Percentiles rank a stretch among this genome's conserved stretches.
These are phyloP conservation scores for Sphagnum magellanicum DNA, from an alignment of 228 moss, liverwort and hornwort genomes.

Conservation along the genomic window DNA sequence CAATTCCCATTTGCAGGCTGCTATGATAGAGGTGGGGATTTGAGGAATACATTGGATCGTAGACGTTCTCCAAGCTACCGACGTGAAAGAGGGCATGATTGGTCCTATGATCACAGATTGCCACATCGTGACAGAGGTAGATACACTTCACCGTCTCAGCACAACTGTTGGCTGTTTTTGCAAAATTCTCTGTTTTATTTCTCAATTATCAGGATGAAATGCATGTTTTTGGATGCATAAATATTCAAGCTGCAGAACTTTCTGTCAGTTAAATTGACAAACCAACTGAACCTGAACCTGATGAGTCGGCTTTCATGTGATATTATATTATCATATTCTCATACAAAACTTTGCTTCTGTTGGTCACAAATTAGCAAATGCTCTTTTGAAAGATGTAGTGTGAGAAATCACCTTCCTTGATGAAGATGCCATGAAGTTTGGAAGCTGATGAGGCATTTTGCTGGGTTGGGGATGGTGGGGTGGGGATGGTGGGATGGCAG, in stretches of 20 bases:
- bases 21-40: not conserved
- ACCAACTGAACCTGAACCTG: not conserved
- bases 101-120: conserved; percentile 26
- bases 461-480: conserved; percentile 14
- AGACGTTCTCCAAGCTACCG: conserved; percentile 32
- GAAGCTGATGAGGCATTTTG: not conserved
- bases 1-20: not conserved
- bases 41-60: not conserved
- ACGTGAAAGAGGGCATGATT: conserved; percentile 46
- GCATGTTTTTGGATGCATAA: not conserved
- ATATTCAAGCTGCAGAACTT: not conserved
- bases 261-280: not conserved
- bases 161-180: not conserved
- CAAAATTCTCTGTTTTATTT: not conserved
- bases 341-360: not conserved
- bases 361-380: not conserved
- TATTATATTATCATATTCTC: not conserved
- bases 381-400: not conserved
- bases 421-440: not conserved
- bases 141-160: not conserved
- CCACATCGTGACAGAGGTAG: conserved; percentile 44
- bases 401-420: not conserved
- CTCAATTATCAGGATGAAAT: not conserved
- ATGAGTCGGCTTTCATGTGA: not conserved
- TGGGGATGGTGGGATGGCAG: conserved; percentile 18